Percentiles rank a stretch among this genome's conserved stretches.
Conservation (phyloP, 345 rosid genomes). For the Barbarea vulgaris region DNA sequence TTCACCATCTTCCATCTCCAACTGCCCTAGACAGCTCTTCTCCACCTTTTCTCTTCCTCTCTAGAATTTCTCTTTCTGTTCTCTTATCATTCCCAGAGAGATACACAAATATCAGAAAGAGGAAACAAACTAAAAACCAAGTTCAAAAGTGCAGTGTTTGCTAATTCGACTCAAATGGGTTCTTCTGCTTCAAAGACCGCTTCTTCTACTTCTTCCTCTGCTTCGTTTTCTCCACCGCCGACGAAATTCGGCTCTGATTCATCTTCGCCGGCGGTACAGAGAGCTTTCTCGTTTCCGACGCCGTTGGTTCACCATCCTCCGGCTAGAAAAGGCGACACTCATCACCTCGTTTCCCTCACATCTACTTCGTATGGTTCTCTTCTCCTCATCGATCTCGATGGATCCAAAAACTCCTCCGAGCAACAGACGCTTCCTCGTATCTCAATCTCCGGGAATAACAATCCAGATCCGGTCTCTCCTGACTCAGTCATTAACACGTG, state of each 20-base stretch:
- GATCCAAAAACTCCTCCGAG: slow-evolving; percentile 32
- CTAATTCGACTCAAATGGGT: slow-evolving; percentile 59
- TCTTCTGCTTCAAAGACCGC: slow-evolving; percentile 65
- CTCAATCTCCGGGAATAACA: slow-evolving; percentile 31
- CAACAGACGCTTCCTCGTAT: slow-evolving; percentile 31
- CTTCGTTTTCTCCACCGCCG: slow-evolving; percentile 38
- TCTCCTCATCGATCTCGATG: slow-evolving; percentile 47
- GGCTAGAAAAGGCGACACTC: slow-evolving; percentile 76
- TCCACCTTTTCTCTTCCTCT: slow-evolving; percentile 40
- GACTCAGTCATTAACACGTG: slow-evolving; percentile 92
- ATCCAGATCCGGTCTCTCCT: slow-evolving; percentile 50
- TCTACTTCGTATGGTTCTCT: slow-evolving; percentile 90
- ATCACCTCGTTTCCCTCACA: slow-evolving; percentile 84
- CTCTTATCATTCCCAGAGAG: slow-evolving; percentile 5
- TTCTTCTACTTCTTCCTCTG: slow-evolving; percentile 39
- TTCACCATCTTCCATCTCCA: slow-evolving; percentile 43
- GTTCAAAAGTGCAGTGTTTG: neutral
- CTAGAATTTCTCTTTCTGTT: slow-evolving; percentile 11
- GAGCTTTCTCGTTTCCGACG: slow-evolving; percentile 65
- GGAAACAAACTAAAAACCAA: neutral
- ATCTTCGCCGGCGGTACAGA: slow-evolving; percentile 39
- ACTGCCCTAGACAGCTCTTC: slow-evolving; percentile 60
- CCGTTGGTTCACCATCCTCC: slow-evolving; percentile 93
- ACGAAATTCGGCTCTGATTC: slow-evolving; percentile 30
- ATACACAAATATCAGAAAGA: neutral